Conservation (phyloP, 2,329 filamentous ascomycete species). For the Capronia coronata region DNA sequence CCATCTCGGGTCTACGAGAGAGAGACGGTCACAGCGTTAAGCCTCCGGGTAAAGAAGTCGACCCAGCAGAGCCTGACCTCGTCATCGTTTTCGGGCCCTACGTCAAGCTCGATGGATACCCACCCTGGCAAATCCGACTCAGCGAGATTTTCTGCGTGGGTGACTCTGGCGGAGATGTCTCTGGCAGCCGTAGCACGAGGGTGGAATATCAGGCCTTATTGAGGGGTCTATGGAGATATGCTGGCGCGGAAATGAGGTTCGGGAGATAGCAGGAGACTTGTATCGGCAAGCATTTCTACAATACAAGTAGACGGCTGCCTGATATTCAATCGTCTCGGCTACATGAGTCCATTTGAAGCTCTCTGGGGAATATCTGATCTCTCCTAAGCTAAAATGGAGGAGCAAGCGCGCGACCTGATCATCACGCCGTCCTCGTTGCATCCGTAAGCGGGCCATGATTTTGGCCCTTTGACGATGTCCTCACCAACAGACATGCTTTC, state of each 20-base stretch:
- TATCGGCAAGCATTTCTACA: neutral
- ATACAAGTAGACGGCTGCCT: neutral
- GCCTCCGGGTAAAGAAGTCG: constrained; percentile 17
- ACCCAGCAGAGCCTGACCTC: constrained; percentile 63
- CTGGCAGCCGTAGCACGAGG: constrained; percentile 26
- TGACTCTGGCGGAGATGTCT: constrained; percentile 36
- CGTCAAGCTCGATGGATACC: constrained; percentile 82
- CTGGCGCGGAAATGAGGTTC: constrained; percentile 80
- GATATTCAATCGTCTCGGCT: no score
- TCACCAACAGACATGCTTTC: no score
- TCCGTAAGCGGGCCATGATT: no score
- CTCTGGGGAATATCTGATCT: no score
- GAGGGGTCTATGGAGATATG: constrained; percentile 73
- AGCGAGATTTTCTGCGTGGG: constrained; percentile 79
- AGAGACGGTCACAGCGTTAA: neutral
- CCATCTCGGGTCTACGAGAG: constrained; percentile 14
- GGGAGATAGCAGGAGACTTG: constrained; percentile 48
- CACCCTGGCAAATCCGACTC: constrained; percentile 89
- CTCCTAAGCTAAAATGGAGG: no score
- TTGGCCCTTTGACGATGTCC: no score
- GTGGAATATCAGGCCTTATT: constrained; percentile 95
- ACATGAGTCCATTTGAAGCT: no score
- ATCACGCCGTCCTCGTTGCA: no score
- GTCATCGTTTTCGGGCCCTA: constrained; percentile 79
- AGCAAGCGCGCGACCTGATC: no score